Percentiles rank a stretch among this genome's conserved stretches.
Evolutionary conservation across 2,329 filamentous ascomycete species (phyloP).

Genomic region (Graphiopsis chlorocephala): DNA sequence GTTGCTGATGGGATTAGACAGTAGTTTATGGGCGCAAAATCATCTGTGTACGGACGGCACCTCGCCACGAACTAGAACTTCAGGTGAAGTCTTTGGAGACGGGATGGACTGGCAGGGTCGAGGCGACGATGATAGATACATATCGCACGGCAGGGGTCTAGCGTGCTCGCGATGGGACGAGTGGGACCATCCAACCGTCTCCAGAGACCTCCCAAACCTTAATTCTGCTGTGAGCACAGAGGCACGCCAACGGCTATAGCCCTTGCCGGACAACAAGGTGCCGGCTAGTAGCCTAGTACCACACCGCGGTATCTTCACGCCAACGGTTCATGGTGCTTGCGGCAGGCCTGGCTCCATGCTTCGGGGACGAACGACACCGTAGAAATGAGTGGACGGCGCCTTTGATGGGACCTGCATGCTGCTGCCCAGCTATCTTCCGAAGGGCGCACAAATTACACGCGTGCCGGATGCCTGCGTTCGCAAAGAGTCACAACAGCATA

Average conservation of each 20-base stretch:
- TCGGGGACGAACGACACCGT: neutral
- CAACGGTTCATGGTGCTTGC: constrained; percentile 4
- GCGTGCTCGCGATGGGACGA: neutral
- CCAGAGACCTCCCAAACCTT: constrained; percentile 8
- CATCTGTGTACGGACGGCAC: neutral
- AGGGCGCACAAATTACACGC: neutral
- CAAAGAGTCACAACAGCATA: neutral
- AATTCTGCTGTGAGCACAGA: neutral
- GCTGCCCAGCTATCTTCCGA: constrained; percentile 3
- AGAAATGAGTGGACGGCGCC: neutral
- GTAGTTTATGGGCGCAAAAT: neutral
- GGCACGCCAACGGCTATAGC: constrained; percentile 8
- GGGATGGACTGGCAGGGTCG: neutral
- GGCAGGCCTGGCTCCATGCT: constrained; percentile 6
- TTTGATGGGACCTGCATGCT: constrained; percentile 6
- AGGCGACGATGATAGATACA: constrained; percentile 5
- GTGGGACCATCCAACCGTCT: neutral
- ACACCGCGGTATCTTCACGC: constrained; percentile 13
- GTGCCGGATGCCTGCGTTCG: neutral
- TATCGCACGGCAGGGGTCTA: constrained; percentile 1
- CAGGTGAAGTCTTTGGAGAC: neutral
- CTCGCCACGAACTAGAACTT: neutral
- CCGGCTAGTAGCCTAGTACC: constrained; percentile 3
- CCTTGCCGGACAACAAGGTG: constrained; percentile 9
- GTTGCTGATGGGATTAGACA: neutral